These are phyloP conservation scores for Gymnopus androsaceus DNA, from an alignment of 1,284 basidiomycete genomes.

Conservation along the genomic window DNA sequence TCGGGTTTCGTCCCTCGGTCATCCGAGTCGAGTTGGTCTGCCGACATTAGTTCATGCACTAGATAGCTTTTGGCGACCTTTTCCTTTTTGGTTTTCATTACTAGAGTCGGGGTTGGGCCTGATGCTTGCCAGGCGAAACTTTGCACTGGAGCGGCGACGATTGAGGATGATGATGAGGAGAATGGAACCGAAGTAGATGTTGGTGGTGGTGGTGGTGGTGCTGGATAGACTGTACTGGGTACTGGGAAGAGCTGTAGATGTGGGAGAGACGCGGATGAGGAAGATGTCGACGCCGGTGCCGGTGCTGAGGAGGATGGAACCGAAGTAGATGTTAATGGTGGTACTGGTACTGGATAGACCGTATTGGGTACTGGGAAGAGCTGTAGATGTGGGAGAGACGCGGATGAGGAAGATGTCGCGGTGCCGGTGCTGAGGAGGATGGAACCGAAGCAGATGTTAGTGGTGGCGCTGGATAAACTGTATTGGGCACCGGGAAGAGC, in stretches of 20 bases:
- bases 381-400: not conserved
- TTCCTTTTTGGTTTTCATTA: slow-evolving; percentile 34
- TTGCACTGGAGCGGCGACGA: not conserved
- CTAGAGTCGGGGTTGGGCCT: not conserved
- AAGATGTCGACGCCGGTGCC: not conserved
- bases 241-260: not conserved
- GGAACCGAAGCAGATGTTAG: not conserved
- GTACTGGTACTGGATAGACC: not conserved
- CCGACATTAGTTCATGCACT: slow-evolving; percentile 59
- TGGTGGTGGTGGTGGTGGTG: not conserved
- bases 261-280: not conserved
- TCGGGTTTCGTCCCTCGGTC: slow-evolving; percentile 50
- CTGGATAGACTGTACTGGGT: not conserved
- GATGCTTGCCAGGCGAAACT: not conserved
- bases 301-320: not conserved
- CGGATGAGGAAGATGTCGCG: not conserved
- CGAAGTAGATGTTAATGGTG: too few relatives aligned
- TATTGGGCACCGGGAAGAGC: too few relatives aligned
- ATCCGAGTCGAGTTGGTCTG: slow-evolving; percentile 27
- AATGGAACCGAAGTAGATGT: too few relatives aligned
- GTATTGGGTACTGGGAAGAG: not conserved
- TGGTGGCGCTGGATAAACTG: too few relatives aligned
- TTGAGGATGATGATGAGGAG: not conserved
- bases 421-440: not conserved
- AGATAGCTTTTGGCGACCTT: slow-evolving; percentile 64